Evolutionary conservation across 2,329 filamentous ascomycete genomes (phyloP), one percentile per base, ranked within the genome.

Genomic region (Diaporthe capsici): DNA sequence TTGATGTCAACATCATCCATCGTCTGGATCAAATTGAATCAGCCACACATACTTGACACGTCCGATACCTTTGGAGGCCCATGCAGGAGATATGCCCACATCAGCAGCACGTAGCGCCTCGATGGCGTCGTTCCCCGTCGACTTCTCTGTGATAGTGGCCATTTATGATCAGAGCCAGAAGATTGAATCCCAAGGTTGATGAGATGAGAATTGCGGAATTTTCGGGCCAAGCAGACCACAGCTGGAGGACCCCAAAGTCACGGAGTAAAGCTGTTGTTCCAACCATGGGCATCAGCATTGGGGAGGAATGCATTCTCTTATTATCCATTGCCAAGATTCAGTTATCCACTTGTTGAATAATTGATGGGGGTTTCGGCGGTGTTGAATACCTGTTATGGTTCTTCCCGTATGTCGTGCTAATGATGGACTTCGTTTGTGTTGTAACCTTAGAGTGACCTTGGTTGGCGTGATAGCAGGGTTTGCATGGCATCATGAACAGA

Each of bases 1-100:
- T 63, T 63, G 58, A 63, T 9, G 8, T 63, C 58, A 4, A 63
- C 37, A 44, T 63, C 58, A 63, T 44, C 58, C 2, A 63, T 13
- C 13, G 39, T 10, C 58, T 63, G 12, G 7, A 5, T 28, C 1
- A 10, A 28, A 2, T 17, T 17, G 13, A 13, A 20, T 63, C 2
- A 63, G 58, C 20, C 2, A 63, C 9, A 2, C 12, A 63, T 4
- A 3, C 2, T 15, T 3, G 10, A 9, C 2, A 2, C 3, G 3
- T 31, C 4, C 12, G 28, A n/a, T 3, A 15, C 17, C 22, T n/a
- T 15, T 0, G 25, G 22, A 3, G 37, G 0, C 31, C 12, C 15
- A 20, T 8, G 6, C 28, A 20, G 1, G 5, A 7, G 3, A 28
- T 44, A 13, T 44, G 4, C 39, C 20, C 5, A 63, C 58, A 63